These are phyloP conservation scores for Fragilariopsis cylindrus DNA, from an alignment of 108 stramenopile species.

Conservation along the genomic window DNA sequence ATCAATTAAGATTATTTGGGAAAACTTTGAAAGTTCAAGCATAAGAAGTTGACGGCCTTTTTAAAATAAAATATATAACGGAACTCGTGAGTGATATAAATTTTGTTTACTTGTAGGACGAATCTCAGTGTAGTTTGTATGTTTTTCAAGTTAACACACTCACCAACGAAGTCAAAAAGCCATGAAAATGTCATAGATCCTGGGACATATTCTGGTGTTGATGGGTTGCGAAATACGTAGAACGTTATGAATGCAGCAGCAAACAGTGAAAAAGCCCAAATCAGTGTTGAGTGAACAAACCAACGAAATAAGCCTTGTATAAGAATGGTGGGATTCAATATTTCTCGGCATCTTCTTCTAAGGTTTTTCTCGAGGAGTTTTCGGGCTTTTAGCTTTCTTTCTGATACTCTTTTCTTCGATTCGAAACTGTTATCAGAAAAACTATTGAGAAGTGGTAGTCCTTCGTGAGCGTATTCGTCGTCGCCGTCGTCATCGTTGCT, in stretches of 20 bases:
- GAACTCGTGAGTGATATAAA: background rate
- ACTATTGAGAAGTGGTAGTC: background rate
- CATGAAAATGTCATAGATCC: slow-evolving; percentile 58
- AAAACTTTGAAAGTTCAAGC: slow-evolving; percentile 50
- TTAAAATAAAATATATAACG: background rate
- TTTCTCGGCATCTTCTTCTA: background rate
- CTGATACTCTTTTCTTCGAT: background rate
- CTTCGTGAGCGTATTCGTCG: background rate
- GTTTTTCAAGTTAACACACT: background rate
- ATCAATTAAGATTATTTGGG: slow-evolving; percentile 64
- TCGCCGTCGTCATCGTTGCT: background rate
- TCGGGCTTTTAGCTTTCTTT: slow-evolving; percentile 3
- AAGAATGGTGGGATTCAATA: background rate
- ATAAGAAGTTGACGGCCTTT: slow-evolving; percentile 55
- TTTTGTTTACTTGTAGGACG: no score
- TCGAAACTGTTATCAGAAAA: background rate
- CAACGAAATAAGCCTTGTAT: background rate
- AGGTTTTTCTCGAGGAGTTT: background rate
- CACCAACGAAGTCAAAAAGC: slow-evolving; percentile 35
- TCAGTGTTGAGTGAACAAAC: slow-evolving; percentile 15
- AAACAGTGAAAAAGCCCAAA: slow-evolving; percentile 27
- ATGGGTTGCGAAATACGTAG: slow-evolving; percentile 68
- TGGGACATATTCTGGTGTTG: slow-evolving; percentile 51
- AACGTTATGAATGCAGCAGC: slow-evolving; percentile 39
- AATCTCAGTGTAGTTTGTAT: no score